These are phyloP conservation scores for Vanrija humicola DNA, from an alignment of 1,284 basidiomycete genomes.

Conservation along the genomic window DNA sequence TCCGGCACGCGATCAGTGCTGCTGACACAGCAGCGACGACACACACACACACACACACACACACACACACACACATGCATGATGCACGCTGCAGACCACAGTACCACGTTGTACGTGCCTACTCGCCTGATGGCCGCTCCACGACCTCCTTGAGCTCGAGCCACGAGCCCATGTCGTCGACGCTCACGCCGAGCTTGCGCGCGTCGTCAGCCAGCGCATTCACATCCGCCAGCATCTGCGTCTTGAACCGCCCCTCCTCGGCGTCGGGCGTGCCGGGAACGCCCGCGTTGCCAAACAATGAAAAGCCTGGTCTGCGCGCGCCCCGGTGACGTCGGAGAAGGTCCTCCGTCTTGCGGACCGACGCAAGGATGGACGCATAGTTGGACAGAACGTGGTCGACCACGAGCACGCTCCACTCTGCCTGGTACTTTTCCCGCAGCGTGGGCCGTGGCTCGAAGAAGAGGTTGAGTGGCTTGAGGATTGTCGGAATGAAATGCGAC, in stretches of 20 bases:
- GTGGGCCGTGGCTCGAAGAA: conserved; percentile 64
- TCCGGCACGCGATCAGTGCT: no score
- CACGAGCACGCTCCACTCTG: conserved; percentile 60
- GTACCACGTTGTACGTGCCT: not conserved
- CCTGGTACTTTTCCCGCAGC: conserved; percentile 58
- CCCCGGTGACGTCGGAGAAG: conserved; percentile 78
- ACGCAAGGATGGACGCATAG: conserved; percentile 59
- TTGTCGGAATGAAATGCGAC: conserved; percentile 75
- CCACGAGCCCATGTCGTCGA: conserved; percentile 53
- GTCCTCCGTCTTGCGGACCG: conserved; percentile 87
- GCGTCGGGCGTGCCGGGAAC: conserved; percentile 19
- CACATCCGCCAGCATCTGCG: conserved; percentile 83
- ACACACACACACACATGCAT: no score
- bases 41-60: no score
- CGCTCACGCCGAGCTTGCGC: conserved; percentile 60
- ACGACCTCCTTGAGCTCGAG: conserved; percentile 41
- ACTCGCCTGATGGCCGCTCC: conserved; percentile 28
- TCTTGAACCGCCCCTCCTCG: conserved; percentile 59
- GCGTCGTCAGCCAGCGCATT: conserved; percentile 76
- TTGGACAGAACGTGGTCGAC: conserved; percentile 67
- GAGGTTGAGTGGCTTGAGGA: conserved; percentile 73
- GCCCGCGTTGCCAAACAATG: conserved; percentile 55
- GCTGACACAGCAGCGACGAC: no score
- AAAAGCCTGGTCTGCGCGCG: conserved; percentile 69
- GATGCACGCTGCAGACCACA: not conserved